Percentiles rank a stretch among this genome's conserved stretches.
Conservation (phyloP, 176 grass and related monocot species). For the Coix lacrymajobi region DNA sequence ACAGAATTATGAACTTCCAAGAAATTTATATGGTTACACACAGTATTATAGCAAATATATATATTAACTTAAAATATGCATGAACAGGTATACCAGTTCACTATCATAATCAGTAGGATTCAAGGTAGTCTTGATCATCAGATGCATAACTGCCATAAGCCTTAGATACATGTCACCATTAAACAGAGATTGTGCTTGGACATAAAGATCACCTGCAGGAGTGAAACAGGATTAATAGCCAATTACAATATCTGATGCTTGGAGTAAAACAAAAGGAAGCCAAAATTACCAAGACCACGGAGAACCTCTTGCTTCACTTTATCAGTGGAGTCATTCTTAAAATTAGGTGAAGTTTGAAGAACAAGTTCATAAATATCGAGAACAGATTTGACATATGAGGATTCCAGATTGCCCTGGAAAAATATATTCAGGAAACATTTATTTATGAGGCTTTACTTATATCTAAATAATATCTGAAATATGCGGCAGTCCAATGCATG, state of each 20-base stretch:
- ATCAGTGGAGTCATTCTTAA: constrained; percentile 70
- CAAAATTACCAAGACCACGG: constrained; percentile 78
- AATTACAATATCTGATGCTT: constrained; percentile 16
- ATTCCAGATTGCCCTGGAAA: constrained; percentile 82
- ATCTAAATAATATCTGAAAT: not conserved
- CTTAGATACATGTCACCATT: constrained; percentile 89
- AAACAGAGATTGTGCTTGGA: constrained; percentile 78
- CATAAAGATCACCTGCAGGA: constrained; percentile 84
- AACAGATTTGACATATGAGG: constrained; percentile 79
- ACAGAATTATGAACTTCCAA: not conserved
- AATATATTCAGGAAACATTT: constrained; percentile 8
- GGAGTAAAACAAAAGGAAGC: not conserved
- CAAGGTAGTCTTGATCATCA: constrained; percentile 74
- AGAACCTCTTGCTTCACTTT: constrained; percentile 99
- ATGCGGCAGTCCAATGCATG: constrained; percentile 1
- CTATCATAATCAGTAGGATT: constrained; percentile 67
- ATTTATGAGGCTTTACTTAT: not conserved
- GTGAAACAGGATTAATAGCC: constrained; percentile 32
- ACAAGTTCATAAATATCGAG: constrained; percentile 95
- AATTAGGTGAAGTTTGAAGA: constrained; percentile 89
- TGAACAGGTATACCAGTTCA: constrained; percentile 63
- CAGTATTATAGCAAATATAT: not conserved
- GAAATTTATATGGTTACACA: not conserved
- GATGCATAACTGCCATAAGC: constrained; percentile 72
- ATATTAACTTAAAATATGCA: constrained; percentile 6